A percentile compares a stretch with the other conserved stretches of the same genome.
Conservation (phyloP, 2,329 filamentous ascomycete genomes). For the Cytospora piceae region DNA sequence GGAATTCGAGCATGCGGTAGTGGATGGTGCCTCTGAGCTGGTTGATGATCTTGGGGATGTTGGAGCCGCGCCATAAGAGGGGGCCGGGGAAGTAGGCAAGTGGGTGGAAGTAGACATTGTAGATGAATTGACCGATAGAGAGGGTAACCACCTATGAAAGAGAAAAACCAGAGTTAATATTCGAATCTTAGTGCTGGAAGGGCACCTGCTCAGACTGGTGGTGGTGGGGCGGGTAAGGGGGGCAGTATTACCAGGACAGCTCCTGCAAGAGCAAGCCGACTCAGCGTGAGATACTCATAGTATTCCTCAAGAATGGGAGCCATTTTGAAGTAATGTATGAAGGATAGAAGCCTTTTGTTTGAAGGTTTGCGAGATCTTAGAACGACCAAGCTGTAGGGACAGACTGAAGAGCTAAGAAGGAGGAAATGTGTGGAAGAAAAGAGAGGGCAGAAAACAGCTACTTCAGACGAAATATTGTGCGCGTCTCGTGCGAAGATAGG, state of each 20-base stretch:
- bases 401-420: not conserved
- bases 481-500: not conserved
- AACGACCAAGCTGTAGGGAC: too few species aligned
- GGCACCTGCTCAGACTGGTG: too few species aligned
- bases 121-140: slow-evolving; percentile 20
- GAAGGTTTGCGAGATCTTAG: not conserved
- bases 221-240: not conserved
- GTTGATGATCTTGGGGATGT: slow-evolving; percentile 29
- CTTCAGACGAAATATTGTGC: not conserved
- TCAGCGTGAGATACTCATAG: slow-evolving; percentile 5
- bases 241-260: not conserved
- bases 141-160: slow-evolving; percentile 6
- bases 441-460: not conserved
- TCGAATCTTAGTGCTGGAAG: too few species aligned
- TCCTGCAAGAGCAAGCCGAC: slow-evolving; percentile 1
- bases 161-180: not conserved
- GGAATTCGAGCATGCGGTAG: slow-evolving; percentile 27
- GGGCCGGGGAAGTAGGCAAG: slow-evolving; percentile 28
- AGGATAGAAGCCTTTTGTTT: not conserved
- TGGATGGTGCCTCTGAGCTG: slow-evolving; percentile 28
- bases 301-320: slow-evolving; percentile 13
- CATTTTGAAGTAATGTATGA: slow-evolving; percentile 1
- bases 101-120: slow-evolving; percentile 30
- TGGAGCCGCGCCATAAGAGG: slow-evolving; percentile 26
- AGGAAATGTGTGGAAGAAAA: not conserved